Evolutionary conservation across 2,329 filamentous ascomycete genomes (phyloP), one percentile per base, ranked within the genome.

Genomic region (Aspergillus unguis): DNA sequence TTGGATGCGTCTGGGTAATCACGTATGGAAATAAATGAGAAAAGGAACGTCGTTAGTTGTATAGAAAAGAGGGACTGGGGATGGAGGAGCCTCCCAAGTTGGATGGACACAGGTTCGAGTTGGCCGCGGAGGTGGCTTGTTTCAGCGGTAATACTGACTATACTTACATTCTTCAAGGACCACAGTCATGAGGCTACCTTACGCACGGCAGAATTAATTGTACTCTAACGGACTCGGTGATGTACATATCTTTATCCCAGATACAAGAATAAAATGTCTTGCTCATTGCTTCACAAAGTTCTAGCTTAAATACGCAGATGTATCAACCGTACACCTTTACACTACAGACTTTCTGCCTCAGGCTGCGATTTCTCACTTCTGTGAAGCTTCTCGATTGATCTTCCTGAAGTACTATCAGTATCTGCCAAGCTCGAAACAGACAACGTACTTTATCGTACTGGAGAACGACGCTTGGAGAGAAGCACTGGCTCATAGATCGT

Each of bases 31-130:
- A 46, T n/a, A 48, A 17, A 31, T 7, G 29, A 26, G 40, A 36
- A 23, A 51, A 25, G 9, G 27, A 44, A 29, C n/a, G 47, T 25
- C 28, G 31, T 17, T 37, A 27, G n/a, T 11, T 42, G 25, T 42
- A 44, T 17, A n/a, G 7, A 37, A 38, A 49, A 43, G 38, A 49
- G 47, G 26, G 47, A 49, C 47, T 49, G 47, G 31, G 45, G 37
- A 33, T 27, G 37, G 28, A 48, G 29, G 46, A 42, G 31, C 29
- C 11, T 32, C 11, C 17, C 3, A 36, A 36, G 27, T 42, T n/a
- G 9, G 43, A 35, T 43, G 38, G 47, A 50, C 47, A 50, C 35
- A 43, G 29, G 27, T 37, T 47, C n/a, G 44, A n/a, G 25, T 43
- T 43, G 47, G 37, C 40, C 47, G 38, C 47, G 32, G 47, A 49